Conservation (phyloP, 331 rosid species). For the Malus hybrid region DNA sequence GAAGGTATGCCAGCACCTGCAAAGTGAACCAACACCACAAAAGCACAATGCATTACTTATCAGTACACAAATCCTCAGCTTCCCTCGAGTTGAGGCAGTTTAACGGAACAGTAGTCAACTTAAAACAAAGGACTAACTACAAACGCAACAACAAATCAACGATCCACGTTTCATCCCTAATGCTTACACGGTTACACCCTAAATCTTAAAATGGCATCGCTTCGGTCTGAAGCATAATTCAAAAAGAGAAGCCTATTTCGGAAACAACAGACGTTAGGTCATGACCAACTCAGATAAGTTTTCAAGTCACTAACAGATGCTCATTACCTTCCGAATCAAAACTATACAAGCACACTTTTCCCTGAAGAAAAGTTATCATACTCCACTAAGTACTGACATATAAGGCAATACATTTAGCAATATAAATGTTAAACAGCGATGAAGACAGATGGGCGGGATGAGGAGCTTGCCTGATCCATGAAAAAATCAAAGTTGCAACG, state of each 20-base stretch:
- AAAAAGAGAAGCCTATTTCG: neutral
- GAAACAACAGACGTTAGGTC: neutral
- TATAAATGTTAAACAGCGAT: neutral
- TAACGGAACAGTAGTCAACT: too few relatives aligned
- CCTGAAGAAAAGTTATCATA: neutral
- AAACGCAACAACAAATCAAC: too few relatives aligned
- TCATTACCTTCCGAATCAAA: neutral
- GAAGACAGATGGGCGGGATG: neutral
- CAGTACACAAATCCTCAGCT: neutral
- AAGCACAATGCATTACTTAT: neutral
- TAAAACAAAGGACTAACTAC: too few relatives aligned
- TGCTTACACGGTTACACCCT: neutral
- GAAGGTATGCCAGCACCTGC: slow-evolving; percentile 82
- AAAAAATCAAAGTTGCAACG: slow-evolving; percentile 61
- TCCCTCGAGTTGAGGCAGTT: neutral
- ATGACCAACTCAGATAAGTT: neutral
- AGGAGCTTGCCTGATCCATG: slow-evolving; percentile 85
- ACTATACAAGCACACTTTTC: neutral
- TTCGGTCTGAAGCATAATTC: neutral
- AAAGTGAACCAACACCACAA: neutral
- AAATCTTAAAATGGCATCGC: neutral
- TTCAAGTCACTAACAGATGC: neutral
- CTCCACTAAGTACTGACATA: neutral
- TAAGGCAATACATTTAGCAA: neutral
- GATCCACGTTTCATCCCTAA: too few relatives aligned